These are phyloP conservation scores for Hortiboletus flavorubellus DNA, from an alignment of 768 basidiomycete species.

Conservation along the genomic window DNA sequence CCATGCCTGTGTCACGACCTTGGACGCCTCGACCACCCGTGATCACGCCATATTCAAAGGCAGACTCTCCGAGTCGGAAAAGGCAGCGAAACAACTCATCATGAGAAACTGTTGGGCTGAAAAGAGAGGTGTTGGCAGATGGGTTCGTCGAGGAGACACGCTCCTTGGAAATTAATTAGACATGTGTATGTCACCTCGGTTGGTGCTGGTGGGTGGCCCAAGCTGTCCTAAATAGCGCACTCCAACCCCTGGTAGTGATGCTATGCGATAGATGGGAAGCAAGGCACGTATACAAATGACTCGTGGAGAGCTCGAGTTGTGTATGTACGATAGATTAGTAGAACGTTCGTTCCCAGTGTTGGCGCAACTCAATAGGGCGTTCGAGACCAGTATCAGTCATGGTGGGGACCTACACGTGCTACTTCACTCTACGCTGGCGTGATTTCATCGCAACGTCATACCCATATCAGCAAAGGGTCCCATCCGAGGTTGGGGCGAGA, in stretches of 20 bases:
- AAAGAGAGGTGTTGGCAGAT: conserved; percentile 22
- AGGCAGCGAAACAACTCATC: conserved; percentile 21
- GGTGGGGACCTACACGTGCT: conserved; percentile 22
- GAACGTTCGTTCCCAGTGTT: conserved; percentile 10
- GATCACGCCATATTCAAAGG: conserved; percentile 20
- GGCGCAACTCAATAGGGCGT: conserved; percentile 7
- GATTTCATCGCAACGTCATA: conserved; percentile 9
- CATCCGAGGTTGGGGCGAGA: not conserved
- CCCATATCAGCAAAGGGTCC: not conserved
- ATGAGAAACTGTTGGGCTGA: conserved; percentile 28
- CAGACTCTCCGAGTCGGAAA: conserved; percentile 23
- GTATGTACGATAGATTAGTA: conserved; percentile 17
- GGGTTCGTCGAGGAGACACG: conserved; percentile 25
- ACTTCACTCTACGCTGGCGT: conserved; percentile 1
- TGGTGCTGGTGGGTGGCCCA: conserved; percentile 4
- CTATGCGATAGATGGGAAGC: not conserved
- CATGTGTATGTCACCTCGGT: conserved; percentile 18
- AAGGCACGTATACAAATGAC: not conserved
- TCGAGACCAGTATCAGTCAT: not conserved
- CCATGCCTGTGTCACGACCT: conserved; percentile 40
- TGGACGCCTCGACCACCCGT: conserved; percentile 16
- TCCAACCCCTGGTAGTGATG: not conserved
- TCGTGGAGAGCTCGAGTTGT: conserved; percentile 2
- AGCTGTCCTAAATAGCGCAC: conserved; percentile 1
- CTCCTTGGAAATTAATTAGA: conserved; percentile 27